Evolutionary conservation across 2,329 filamentous ascomycete species (phyloP).

Genomic region (Ascochyta clinopodiicola): DNA sequence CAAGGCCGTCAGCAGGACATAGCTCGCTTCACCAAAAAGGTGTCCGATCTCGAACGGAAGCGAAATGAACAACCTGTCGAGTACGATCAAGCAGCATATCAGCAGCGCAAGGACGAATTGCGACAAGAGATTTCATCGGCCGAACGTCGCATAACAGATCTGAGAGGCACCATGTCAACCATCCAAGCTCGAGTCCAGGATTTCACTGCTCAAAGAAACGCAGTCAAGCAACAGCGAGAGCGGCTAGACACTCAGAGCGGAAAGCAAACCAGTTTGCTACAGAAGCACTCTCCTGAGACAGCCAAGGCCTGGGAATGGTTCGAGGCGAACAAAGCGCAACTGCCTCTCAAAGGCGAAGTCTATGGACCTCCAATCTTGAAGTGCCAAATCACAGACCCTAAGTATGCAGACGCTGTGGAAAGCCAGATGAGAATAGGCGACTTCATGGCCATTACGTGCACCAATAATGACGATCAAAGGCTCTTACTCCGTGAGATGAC

Average conservation of each 20-base stretch:
- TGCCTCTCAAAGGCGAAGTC: slow-evolving; percentile 74
- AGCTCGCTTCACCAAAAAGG: slow-evolving; percentile 51
- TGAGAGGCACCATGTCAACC: slow-evolving; percentile 50
- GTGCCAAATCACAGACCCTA: slow-evolving; percentile 78
- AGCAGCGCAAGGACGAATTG: slow-evolving; percentile 72
- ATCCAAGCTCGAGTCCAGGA: slow-evolving; percentile 14
- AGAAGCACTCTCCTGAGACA: slow-evolving; percentile 66
- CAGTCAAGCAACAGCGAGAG: slow-evolving; percentile 17
- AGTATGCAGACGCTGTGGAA: slow-evolving; percentile 69
- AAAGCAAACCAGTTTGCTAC: slow-evolving; percentile 65
- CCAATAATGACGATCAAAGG: slow-evolving; percentile 76
- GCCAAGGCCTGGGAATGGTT: slow-evolving; percentile 82
- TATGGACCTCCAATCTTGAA: slow-evolving; percentile 81
- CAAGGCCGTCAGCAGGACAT: slow-evolving; percentile 45
- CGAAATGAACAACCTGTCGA: slow-evolving; percentile 67
- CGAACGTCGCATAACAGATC: slow-evolving; percentile 50
- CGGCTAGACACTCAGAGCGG: slow-evolving; percentile 46
- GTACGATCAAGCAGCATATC: slow-evolving; percentile 74
- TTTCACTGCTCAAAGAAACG: slow-evolving; percentile 39
- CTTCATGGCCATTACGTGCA: slow-evolving; percentile 72
- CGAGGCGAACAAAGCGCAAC: slow-evolving; percentile 65
- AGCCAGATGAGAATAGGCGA: slow-evolving; percentile 61
- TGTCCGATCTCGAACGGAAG: slow-evolving; percentile 69
- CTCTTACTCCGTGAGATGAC: slow-evolving; percentile 72
- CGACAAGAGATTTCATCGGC: slow-evolving; percentile 57